These are phyloP conservation scores for Micromonas commoda DNA, from an alignment of 139 green algal genomes.

Conservation along the genomic window DNA sequence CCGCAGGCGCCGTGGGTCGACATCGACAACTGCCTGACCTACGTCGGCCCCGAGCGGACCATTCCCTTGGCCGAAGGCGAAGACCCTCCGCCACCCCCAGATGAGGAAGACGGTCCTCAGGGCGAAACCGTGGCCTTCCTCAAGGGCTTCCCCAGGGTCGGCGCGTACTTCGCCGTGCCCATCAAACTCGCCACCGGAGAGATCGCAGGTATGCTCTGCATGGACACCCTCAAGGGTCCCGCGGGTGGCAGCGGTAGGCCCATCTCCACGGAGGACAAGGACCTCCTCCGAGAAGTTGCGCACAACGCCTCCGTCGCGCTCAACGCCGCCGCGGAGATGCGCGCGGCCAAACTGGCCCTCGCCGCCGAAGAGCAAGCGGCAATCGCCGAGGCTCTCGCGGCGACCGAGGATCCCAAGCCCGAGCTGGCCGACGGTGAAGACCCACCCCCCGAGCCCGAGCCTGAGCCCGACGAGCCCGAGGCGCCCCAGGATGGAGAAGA, in stretches of 20 bases:
- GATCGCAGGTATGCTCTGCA: background rate
- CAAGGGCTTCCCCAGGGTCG: background rate
- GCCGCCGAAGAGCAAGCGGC: background rate
- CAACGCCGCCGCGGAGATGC: background rate
- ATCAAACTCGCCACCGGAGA: constrained; percentile 5
- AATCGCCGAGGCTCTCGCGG: background rate
- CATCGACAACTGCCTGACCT: too few species aligned
- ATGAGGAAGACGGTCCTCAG: background rate
- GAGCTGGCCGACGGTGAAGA: background rate
- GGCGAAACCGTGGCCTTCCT: background rate
- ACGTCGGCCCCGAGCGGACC: background rate
- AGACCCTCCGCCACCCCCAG: background rate
- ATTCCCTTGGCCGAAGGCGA: background rate
- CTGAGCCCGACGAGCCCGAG: background rate
- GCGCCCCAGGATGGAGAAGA: background rate
- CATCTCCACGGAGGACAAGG: constrained; percentile 2
- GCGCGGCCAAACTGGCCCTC: background rate
- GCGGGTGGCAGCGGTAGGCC: background rate
- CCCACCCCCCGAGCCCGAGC: background rate
- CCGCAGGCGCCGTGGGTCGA: background rate
- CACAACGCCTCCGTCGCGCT: background rate
- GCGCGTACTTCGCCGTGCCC: constrained; percentile 1
- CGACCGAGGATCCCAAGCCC: background rate
- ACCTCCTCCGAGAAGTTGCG: constrained; percentile 1
- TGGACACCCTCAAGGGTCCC: constrained; percentile 14